These are phyloP conservation scores for Urochloa ruziziensis DNA, from an alignment of 176 grass and related monocot genomes.

Conservation along the genomic window DNA sequence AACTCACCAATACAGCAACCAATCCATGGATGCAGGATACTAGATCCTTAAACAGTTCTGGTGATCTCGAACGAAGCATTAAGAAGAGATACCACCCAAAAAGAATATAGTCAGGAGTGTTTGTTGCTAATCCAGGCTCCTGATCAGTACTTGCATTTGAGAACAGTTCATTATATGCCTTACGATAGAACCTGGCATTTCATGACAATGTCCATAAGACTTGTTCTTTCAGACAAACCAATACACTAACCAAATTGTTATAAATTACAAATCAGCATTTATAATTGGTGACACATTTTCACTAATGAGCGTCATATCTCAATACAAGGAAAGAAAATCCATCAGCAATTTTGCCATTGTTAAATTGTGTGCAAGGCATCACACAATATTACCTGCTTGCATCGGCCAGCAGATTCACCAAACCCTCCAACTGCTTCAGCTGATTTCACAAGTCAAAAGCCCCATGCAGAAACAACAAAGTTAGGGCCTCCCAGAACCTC, in stretches of 20 bases:
- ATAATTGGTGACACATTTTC: not conserved
- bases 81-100: conserved; percentile 95
- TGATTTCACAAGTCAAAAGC: conserved; percentile 45
- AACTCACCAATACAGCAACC: conserved; percentile 81
- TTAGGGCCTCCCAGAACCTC: conserved; percentile 18
- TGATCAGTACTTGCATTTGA: conserved; percentile 38
- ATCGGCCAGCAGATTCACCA: conserved; percentile 59
- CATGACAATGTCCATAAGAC: not conserved
- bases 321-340: not conserved
- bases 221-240: not conserved
- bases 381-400: conserved; percentile 56
- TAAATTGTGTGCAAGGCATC: not conserved
- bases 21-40: conserved; percentile 87
- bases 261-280: not conserved
- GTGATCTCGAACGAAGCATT: conserved; percentile 63
- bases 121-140: conserved; percentile 27
- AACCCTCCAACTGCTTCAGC: conserved; percentile 67
- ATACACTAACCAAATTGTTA: not conserved
- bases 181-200: conserved; percentile 73
- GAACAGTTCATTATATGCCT: conserved; percentile 78
- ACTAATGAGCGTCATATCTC: not conserved
- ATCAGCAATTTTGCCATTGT: not conserved
- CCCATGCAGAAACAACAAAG: conserved; percentile 18
- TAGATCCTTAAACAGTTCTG: conserved; percentile 71
- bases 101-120: conserved; percentile 45